Evolutionary conservation across 345 rosid species (phyloP), one percentile per base, ranked within the genome.

Genomic region (Salix arbutifolia): DNA sequence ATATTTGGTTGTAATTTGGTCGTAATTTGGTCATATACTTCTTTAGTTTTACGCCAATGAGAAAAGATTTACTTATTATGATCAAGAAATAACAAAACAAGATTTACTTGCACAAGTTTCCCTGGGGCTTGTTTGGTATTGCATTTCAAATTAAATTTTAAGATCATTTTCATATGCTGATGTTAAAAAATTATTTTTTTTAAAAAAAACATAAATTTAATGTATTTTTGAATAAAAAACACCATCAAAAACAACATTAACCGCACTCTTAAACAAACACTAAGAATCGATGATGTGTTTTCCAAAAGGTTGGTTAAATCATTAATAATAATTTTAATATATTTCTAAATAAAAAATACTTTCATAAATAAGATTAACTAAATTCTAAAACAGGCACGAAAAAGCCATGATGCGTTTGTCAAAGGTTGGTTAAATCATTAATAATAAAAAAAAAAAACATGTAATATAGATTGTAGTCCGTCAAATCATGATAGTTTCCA

Each of bases 121-220:
- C 1, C 35, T 33, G n/a, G n/a, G n/a, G n/a, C n/a, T n/a, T n/a
- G 0, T 33, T 33, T 33, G 0, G 0, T 0, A 33, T 33, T 33
- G 35, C 1, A 28, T 28, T 28, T 28, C 30, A 28, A 28, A 28
- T 28, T 28, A 28, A 28, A 28, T 1, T 28, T 28, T 28, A 1
- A 1, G 2, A 28, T 28, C 2, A 28, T 28, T 28, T 28, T 28
- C 30, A 28, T 28, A 28, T 28, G 30, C 2, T 28, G 2, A 28
- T 28, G 2, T 28, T 2, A 28, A 28, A 28, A n/a, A n/a, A n/a
- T n/a, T n/a, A n/a, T n/a, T n/a, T n/a, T n/a, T n/a, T n/a, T n/a
- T n/a, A n/a, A n/a, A n/a, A n/a, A n/a, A n/a, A n/a, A n/a, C n/a
- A 28, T 28, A 28, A 28, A 1, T 28, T 28, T 28, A 28, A 28